Conservation (phyloP, 2,329 filamentous ascomycete species). For the Paecilomyces dactylethromorphus region DNA sequence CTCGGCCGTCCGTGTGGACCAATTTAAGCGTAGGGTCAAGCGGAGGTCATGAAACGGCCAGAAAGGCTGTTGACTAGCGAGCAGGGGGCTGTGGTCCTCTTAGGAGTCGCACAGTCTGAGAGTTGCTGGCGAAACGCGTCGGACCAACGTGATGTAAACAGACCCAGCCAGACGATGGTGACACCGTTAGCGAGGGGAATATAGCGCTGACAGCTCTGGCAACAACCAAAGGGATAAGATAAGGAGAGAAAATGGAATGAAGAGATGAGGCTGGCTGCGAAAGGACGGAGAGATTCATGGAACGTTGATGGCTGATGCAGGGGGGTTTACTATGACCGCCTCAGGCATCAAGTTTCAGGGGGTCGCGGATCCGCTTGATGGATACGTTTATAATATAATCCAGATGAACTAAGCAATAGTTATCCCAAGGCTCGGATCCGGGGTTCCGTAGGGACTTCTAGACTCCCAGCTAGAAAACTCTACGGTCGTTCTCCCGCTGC, state of each 20-base stretch:
- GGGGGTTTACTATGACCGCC: not conserved
- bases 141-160: not conserved
- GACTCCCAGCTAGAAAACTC: not conserved
- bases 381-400: not conserved
- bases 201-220: not conserved
- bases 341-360: not conserved
- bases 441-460: not conserved
- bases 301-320: conserved; percentile 4
- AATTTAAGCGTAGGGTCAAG: not conserved
- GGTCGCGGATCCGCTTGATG: not conserved
- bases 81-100: not conserved
- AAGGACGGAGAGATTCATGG: not conserved
- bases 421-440: not conserved
- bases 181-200: not conserved
- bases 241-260: not conserved
- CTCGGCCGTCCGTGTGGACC: not conserved
- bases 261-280: not conserved
- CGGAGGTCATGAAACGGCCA: not conserved
- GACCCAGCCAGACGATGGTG: not conserved
- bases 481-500: not conserved
- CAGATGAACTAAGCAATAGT: not conserved
- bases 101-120: not conserved
- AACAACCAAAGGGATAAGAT: not conserved
- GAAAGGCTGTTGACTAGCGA: not conserved
- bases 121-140: not conserved